Percentiles rank a stretch among this genome's conserved stretches.
Conservation (phyloP, 1,139 yeast species). For the Debaryomycetaceae sp. region DNA sequence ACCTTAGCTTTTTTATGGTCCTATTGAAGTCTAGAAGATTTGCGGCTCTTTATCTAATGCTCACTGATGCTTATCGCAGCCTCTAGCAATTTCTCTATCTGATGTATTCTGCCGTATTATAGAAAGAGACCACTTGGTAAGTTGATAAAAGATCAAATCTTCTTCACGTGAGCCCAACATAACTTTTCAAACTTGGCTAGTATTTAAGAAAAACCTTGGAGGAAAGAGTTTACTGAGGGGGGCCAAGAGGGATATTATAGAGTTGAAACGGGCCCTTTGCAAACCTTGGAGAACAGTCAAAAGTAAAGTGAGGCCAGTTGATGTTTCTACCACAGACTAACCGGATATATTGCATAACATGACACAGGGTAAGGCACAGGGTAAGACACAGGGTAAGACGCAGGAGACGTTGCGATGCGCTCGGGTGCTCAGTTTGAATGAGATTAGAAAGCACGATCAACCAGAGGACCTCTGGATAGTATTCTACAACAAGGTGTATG, state of each 20-base stretch:
- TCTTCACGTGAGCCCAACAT: neutral
- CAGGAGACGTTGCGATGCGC: neutral
- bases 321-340: neutral
- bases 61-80: neutral
- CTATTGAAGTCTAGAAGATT: neutral
- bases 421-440: neutral
- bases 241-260: no score
- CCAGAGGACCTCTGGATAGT: slow-evolving; percentile 38
- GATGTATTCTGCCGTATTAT: neutral
- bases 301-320: neutral
- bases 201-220: no score
- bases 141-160: neutral
- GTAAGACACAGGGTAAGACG: neutral
- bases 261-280: no score
- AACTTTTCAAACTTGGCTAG: neutral
- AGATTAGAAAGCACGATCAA: neutral
- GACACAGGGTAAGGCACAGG: neutral
- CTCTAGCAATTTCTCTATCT: neutral
- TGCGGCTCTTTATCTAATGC: neutral
- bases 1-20: neutral
- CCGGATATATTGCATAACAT: neutral
- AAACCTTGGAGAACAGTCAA: no score
- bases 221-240: no score
- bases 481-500: slow-evolving; percentile 25
- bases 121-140: neutral